A percentile compares a stretch with the other conserved stretches of the same genome.
These are phyloP conservation scores for Gynostemma pentaphyllum DNA, from an alignment of 306 rosid species.

Conservation along the genomic window DNA sequence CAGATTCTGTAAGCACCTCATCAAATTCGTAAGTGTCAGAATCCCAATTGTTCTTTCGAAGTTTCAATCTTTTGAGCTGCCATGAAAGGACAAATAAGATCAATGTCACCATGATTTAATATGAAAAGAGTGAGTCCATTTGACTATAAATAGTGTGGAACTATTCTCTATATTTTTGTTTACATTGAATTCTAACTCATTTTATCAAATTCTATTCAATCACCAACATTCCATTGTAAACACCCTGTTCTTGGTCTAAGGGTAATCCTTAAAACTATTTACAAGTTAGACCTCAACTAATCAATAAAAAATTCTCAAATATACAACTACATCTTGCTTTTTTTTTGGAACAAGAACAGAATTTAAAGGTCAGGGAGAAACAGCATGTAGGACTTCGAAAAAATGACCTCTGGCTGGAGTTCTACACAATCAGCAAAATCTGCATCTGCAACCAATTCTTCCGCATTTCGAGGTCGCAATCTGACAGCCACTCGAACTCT, in stretches of 20 bases:
- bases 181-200: not conserved
- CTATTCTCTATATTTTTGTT: not conserved
- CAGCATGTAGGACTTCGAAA: not conserved
- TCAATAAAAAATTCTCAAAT: not conserved
- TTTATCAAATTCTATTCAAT: not conserved
- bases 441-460: slow-evolving; percentile 72
- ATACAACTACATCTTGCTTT: too few species aligned
- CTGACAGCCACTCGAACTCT: slow-evolving; percentile 94
- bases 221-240: not conserved
- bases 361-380: not conserved
- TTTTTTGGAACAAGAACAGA: too few species aligned
- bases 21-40: slow-evolving; percentile 85
- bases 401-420: slow-evolving; percentile 72
- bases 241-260: not conserved
- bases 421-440: slow-evolving; percentile 95
- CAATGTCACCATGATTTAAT: not conserved
- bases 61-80: slow-evolving; percentile 88
- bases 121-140: not conserved
- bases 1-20: slow-evolving; percentile 81
- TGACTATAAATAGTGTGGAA: not conserved
- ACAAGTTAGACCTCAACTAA: not conserved
- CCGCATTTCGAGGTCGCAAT: slow-evolving; percentile 77
- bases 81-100: slow-evolving; percentile 12
- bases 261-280: not conserved
- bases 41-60: slow-evolving; percentile 93